These are phyloP conservation scores for Tetrahymena malaccensis DNA, from an alignment of 73 alveolate genomes.

Conservation along the genomic window DNA sequence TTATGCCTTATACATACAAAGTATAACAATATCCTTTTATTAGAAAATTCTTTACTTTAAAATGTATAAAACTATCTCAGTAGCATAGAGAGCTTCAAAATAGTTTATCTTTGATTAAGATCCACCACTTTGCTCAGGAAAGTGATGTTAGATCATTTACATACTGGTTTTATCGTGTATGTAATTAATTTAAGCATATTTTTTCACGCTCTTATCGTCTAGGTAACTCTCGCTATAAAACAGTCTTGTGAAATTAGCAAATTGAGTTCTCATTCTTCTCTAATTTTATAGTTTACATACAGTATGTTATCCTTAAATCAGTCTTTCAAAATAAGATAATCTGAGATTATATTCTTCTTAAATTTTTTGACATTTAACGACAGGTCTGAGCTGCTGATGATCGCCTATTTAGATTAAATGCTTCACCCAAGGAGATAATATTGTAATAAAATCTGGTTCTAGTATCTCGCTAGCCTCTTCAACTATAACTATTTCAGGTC, in stretches of 20 bases:
- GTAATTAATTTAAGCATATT: constrained; percentile 7
- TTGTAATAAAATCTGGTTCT: constrained; percentile 68
- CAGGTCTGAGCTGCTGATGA: constrained; percentile 77
- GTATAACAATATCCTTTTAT: constrained; percentile 50
- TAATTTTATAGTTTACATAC: constrained; percentile 35
- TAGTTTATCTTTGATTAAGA: constrained; percentile 53
- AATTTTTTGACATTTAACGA: constrained; percentile 47
- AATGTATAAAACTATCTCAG: constrained; percentile 54
- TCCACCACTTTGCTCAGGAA: constrained; percentile 46
- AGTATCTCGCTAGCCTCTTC: constrained; percentile 92
- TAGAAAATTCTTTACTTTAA: constrained; percentile 36
- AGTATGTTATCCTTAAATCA: constrained; percentile 28
- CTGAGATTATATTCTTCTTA: constrained; percentile 52
- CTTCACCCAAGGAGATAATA: constrained; percentile 51
- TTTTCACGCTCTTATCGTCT: constrained; percentile 45
- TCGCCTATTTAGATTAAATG: constrained; percentile 80
- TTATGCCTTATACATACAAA: constrained; percentile 64
- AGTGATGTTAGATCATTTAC: constrained; percentile 60
- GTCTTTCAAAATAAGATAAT: constrained; percentile 79
- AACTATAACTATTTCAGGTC: constrained; percentile 61
- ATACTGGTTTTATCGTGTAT: constrained; percentile 35
- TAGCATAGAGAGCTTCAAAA: constrained; percentile 61
- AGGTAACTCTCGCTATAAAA: constrained; percentile 44
- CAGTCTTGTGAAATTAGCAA: constrained; percentile 69
- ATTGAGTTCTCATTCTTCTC: constrained; percentile 83